Base-by-base conservation (phyloP, 768 basidiomycete genomes). In the Paxillus ammoniavirescens region DNA sequence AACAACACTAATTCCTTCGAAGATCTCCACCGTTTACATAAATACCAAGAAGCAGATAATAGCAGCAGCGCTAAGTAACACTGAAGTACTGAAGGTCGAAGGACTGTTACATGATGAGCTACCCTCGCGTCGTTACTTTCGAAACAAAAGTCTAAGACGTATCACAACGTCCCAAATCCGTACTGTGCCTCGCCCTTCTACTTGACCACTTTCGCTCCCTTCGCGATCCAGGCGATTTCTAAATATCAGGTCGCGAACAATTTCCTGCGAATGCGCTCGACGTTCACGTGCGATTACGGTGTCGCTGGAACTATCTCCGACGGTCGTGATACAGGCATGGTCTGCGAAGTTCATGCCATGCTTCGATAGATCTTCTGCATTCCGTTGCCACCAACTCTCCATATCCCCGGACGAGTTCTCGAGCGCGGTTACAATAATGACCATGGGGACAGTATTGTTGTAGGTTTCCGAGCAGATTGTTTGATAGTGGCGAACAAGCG, bases 401-500 rank as follows among this genome's bases (percentile, higher is more conserved):
- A 73, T 74, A 10, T 61, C 60, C 42, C 43, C 62, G 21, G 57
- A 54, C 28, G 68, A 52, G 18, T 72, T 61, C 51, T 76, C 77
- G 30, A 78, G 65, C 28, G 71, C 73, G 2, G 74, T 77, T 5
- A 76, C 65, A n/a, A 72, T 70, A 15, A 77, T 55, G 12, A 69
- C 65, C 44, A 74, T 68, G 1, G 77, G 75, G 7, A 73, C 67
- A 7, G 61, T 18, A 6, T 47, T 55, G 10, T 61, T 58, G 35
- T 66, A 72, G 17, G 71, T 67, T 10, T 67, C 62, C 5, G 67
- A 59, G 40, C 62, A 56, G 37, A 77, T 67, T 2, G 69, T 60
- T 23, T 56, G 60, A 61, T 74, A 78, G 60, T 78, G 77, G 36
- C 68, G 65, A n/a, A 68, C 59, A 37, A 70, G 56, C 8, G 69